Evolutionary conservation across 148 eudicot species (phyloP), one percentile per base, ranked within the genome.

Genomic region (Cornus kousa): DNA sequence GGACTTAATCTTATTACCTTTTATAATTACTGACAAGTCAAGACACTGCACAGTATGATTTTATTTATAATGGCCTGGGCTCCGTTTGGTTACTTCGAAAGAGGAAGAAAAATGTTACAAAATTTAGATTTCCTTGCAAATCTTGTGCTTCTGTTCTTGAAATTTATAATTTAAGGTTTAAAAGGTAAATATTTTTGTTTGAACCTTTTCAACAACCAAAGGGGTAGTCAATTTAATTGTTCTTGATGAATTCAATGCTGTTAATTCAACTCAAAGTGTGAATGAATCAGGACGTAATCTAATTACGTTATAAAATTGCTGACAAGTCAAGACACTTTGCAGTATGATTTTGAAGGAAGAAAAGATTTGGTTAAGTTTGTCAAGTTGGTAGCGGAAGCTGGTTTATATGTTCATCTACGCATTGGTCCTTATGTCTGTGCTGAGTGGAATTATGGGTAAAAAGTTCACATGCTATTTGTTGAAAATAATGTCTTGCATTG

Each of bases 381-480:
- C 66, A 89, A 96, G 81, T 74, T 92, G 86, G 90, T 92, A 12
- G 90, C 76, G 55, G 91, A 90, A 68, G 97, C 98, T 79, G 98
- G 97, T 71, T 83, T 96, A 48, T 96, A 87, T 81, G 95, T 83
- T 76, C 92, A 91, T 83, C 86, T 96, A 2, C 86, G 99, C 62
- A 96, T 96, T 39, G 98, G 98, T 43, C 98, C 98, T 55, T 93
- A 93, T 70, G 97, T 85, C 10, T 96, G 99, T 69, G 98, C 98
- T 55, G 98, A 95, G 83, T 95, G 98, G 98, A 95, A 93, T 77
- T 95, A 93, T 68, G 98, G 98, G 98, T 95, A 84, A 78, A 37
- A 20, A 13, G 5, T 9, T 62, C 11, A n/a, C 19, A 62, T 62
- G 24, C 66, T n/a, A 62, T 17, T 62, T 62, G 62, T 53, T 53